Conservation (phyloP, 257 asterid genomes). For the Eustoma russellianum region DNA sequence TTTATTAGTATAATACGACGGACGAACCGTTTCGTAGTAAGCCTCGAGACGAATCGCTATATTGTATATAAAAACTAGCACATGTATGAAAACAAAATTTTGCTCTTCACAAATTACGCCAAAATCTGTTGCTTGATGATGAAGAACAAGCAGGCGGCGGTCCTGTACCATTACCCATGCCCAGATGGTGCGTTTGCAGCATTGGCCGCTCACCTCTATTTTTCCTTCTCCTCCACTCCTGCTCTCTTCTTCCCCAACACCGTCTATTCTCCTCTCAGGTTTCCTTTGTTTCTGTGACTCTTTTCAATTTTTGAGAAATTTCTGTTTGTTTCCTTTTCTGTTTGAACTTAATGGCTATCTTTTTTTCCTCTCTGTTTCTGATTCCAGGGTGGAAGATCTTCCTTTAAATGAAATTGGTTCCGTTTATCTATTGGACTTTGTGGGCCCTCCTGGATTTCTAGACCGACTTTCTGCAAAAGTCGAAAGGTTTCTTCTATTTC, state of each 20-base stretch:
- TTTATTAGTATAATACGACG: too few species aligned
- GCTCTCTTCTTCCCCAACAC: conserved; percentile 67
- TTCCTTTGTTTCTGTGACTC: not conserved
- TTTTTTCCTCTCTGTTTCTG: conserved; percentile 7
- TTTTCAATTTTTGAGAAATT: not conserved
- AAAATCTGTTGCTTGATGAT: not conserved
- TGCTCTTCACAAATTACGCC: too few species aligned
- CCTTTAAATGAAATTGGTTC: conserved; percentile 50
- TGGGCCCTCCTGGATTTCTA: conserved; percentile 79
- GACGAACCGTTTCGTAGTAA: too few species aligned
- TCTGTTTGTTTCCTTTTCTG: not conserved
- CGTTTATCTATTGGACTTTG: conserved; percentile 83
- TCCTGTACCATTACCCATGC: conserved; percentile 82
- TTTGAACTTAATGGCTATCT: too few species aligned
- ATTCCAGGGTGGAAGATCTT: conserved; percentile 55
- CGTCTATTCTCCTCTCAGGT: conserved; percentile 77
- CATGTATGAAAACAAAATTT: too few species aligned
- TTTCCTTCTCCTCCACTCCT: conserved; percentile 31
- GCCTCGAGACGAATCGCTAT: too few species aligned
- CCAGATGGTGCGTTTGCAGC: conserved; percentile 97
- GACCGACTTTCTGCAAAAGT: conserved; percentile 52
- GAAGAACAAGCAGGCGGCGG: conserved; percentile 40
- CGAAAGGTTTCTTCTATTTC: conserved; percentile 26
- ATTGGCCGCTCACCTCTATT: conserved; percentile 80
- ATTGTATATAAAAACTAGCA: too few species aligned